A percentile compares a stretch with the other conserved stretches of the same genome.
phyloP scores from a whole-genome alignment of 2,329 filamentous ascomycete species.

The Metarhizium sp. region DNA sequence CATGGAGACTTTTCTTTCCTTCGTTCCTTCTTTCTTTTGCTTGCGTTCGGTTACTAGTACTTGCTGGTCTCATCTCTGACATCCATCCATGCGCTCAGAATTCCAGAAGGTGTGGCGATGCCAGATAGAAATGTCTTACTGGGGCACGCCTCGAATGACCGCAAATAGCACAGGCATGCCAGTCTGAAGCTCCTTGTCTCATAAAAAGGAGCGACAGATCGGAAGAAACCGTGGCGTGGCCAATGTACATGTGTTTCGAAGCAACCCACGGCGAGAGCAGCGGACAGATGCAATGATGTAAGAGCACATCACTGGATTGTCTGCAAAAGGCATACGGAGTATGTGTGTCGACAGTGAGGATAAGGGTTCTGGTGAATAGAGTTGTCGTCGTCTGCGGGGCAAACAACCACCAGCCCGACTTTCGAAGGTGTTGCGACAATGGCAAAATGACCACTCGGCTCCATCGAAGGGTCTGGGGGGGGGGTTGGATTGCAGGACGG shows the following conservation, averaged over 20 bases:
- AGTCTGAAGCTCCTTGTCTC: neutral
- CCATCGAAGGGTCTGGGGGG: neutral
- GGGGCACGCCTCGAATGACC: neutral
- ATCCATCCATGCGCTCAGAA: neutral
- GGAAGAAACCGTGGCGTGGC: neutral
- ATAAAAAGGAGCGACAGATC: neutral
- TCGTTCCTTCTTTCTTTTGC: neutral
- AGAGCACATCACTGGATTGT: neutral
- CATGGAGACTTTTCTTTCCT: too few relatives aligned
- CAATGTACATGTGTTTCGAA: neutral
- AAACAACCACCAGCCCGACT: neutral
- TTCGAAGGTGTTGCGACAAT: neutral
- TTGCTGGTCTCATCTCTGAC: too few relatives aligned
- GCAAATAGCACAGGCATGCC: neutral
- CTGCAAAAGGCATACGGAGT: neutral
- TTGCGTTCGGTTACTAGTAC: too few relatives aligned
- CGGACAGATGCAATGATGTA: neutral
- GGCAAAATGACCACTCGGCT: neutral
- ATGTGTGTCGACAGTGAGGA: neutral
- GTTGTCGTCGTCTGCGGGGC: neutral
- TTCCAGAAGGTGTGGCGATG: neutral
- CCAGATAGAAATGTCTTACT: neutral
- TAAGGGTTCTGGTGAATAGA: neutral
- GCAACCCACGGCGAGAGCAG: neutral
- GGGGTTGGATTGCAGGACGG: constrained; percentile 1